These are phyloP conservation scores for Yarrowia galli DNA, from an alignment of 1,139 yeast species.

Conservation along the genomic window DNA sequence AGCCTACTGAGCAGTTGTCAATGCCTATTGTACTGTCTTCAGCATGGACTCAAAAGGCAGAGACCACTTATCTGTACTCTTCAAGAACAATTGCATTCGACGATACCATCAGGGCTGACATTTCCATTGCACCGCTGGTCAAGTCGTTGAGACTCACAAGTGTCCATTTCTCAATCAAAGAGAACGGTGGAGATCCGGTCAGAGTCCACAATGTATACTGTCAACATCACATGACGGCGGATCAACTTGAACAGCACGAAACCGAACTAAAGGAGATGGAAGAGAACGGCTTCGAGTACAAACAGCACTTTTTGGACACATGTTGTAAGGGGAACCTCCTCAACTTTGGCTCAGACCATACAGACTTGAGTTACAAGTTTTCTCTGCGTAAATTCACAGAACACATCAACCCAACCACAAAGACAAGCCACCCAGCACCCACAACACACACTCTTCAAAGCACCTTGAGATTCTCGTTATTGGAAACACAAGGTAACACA, in stretches of 20 bases:
- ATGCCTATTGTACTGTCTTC: constrained; percentile 9
- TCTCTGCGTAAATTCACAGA: constrained; percentile 21
- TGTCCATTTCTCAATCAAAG: constrained; percentile 13
- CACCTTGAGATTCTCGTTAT: constrained; percentile 3
- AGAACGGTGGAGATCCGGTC: background rate
- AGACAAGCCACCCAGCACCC: constrained; percentile 6
- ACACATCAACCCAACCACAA: constrained; percentile 17
- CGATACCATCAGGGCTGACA: background rate
- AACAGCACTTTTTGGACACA: constrained; percentile 18
- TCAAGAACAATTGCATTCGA: background rate
- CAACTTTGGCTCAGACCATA: background rate
- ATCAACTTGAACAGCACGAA: constrained; percentile 11
- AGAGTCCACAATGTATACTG: constrained; percentile 21
- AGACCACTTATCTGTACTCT: constrained; percentile 2
- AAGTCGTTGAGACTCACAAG: constrained; percentile 13
- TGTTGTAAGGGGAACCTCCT: constrained; percentile 21
- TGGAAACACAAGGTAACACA: constrained; percentile 6
- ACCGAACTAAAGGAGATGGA: constrained; percentile 13
- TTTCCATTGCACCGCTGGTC: background rate
- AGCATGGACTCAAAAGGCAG: constrained; percentile 1
- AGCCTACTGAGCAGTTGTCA: background rate
- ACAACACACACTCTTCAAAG: constrained; percentile 6
- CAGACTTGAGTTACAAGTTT: constrained; percentile 7
- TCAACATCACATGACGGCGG: constrained; percentile 20
- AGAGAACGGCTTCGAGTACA: constrained; percentile 2